phyloP scores from a whole-genome alignment of 2,329 filamentous ascomycete genomes.

The Phialocephala subalpina region DNA sequence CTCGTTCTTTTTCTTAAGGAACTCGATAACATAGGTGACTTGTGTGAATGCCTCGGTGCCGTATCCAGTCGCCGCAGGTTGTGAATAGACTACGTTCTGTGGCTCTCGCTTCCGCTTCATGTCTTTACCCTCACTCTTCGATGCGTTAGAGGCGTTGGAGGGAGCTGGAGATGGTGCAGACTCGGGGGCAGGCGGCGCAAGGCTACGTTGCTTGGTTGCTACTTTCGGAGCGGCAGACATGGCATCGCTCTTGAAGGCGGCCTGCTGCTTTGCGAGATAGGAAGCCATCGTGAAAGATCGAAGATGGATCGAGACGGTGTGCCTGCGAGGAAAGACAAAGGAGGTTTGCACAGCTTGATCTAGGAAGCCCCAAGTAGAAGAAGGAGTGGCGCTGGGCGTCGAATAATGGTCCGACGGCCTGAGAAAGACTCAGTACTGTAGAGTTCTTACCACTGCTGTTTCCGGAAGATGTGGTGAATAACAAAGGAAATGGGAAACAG shows the following conservation, averaged over 20 bases:
- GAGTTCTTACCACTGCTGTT: neutral
- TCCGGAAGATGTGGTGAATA: slow-evolving; percentile 9
- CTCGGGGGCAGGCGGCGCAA: slow-evolving; percentile 55
- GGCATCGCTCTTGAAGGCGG: slow-evolving; percentile 67
- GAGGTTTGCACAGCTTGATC: neutral
- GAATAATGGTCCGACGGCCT: neutral
- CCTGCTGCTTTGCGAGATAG: slow-evolving; percentile 71
- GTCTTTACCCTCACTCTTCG: slow-evolving; percentile 64
- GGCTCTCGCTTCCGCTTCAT: slow-evolving; percentile 67
- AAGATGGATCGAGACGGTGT: neutral
- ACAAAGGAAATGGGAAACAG: slow-evolving; percentile 22
- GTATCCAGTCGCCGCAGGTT: slow-evolving; percentile 78
- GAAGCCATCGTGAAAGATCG: slow-evolving; percentile 57
- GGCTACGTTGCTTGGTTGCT: slow-evolving; percentile 58
- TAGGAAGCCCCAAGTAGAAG: neutral
- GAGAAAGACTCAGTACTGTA: neutral
- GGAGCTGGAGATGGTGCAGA: slow-evolving; percentile 70
- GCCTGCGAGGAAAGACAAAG: neutral
- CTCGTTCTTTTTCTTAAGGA: slow-evolving; percentile 76
- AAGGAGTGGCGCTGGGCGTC: neutral
- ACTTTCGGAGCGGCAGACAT: slow-evolving; percentile 71
- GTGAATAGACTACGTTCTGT: slow-evolving; percentile 73
- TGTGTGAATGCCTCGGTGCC: slow-evolving; percentile 86
- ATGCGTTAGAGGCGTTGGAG: slow-evolving; percentile 61
- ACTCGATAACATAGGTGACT: slow-evolving; percentile 85